Evolutionary conservation across 495 filamentous ascomycete species (phyloP).

Genomic region (Aspergillus ostianus): DNA sequence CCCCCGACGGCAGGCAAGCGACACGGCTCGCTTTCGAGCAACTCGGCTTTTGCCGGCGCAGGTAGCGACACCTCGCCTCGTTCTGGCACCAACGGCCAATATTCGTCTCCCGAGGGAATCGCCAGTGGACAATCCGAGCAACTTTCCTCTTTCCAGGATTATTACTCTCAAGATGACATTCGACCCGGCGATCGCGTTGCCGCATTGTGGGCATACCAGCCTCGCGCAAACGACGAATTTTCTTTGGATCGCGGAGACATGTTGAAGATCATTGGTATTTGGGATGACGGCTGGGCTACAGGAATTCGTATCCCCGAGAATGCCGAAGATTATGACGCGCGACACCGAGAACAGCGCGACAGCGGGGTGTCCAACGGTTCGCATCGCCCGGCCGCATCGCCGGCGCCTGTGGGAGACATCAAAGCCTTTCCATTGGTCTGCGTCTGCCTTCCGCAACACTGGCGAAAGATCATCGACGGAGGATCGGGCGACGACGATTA

Average conservation of each 20-base stretch:
- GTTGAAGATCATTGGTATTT: slow-evolving; percentile 97
- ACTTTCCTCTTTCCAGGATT: slow-evolving; percentile 93
- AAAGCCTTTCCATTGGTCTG: slow-evolving; percentile 98
- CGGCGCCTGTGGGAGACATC: slow-evolving; percentile 76
- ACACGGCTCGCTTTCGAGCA: slow-evolving; percentile 86
- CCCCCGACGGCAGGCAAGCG: slow-evolving; percentile 68
- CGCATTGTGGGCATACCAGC: slow-evolving; percentile 94
- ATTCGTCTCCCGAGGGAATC: slow-evolving; percentile 79
- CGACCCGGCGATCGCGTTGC: slow-evolving; percentile 87
- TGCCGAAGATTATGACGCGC: slow-evolving; percentile 84
- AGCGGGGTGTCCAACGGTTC: slow-evolving; percentile 90
- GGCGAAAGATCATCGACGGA: slow-evolving; percentile 95
- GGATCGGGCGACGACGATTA: slow-evolving; percentile 39
- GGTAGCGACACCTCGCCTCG: slow-evolving; percentile 74
- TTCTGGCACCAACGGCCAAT: slow-evolving; percentile 67
- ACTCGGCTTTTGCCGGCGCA: slow-evolving; percentile 66
- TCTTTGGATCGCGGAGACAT: slow-evolving; percentile 94
- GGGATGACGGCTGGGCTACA: slow-evolving; percentile 99
- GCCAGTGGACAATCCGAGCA: slow-evolving; percentile 93
- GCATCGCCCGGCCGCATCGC: slow-evolving; percentile 58
- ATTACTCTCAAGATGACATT: slow-evolving; percentile 97
- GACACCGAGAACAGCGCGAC: slow-evolving; percentile 76
- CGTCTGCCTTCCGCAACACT: slow-evolving; percentile 95
- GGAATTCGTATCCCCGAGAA: slow-evolving; percentile 78
- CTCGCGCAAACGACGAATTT: slow-evolving; percentile 91